Conservation (phyloP, 78 protist species). For the Dictyostelium brefeldianum region DNA sequence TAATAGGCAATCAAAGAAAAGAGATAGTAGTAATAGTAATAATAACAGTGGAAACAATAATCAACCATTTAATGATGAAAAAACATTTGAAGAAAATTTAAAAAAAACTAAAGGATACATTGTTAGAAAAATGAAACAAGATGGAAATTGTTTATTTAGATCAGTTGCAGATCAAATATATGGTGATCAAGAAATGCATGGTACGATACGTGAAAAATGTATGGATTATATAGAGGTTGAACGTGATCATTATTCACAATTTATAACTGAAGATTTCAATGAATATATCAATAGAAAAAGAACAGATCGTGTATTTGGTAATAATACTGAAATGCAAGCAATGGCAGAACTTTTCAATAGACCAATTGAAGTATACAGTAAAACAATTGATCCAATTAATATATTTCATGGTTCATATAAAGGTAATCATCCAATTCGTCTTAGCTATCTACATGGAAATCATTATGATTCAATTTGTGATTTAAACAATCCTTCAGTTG, state of each 20-base stretch:
- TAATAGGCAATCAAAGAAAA: background rate
- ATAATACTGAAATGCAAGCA: constrained; percentile 90
- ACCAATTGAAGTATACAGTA: constrained; percentile 82
- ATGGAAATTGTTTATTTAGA: constrained; percentile 88
- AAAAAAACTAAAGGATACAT: constrained; percentile 63
- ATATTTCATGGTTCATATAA: constrained; percentile 64
- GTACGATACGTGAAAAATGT: constrained; percentile 71
- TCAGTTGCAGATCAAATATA: constrained; percentile 86
- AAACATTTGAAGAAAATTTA: constrained; percentile 66
- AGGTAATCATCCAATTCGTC: constrained; percentile 75
- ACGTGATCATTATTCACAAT: constrained; percentile 88
- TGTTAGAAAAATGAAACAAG: constrained; percentile 78
- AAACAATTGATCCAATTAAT: constrained; percentile 79
- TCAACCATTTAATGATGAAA: constrained; percentile 34
- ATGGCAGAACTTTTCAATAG: constrained; percentile 85
- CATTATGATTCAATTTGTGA: constrained; percentile 85
- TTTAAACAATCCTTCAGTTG: constrained; percentile 78
- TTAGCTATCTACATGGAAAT: constrained; percentile 78
- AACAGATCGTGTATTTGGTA: constrained; percentile 61
- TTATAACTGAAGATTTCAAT: constrained; percentile 84
- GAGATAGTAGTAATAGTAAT: background rate
- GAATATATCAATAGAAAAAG: constrained; percentile 82
- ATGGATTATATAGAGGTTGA: constrained; percentile 81
- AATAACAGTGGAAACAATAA: background rate
- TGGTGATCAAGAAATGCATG: constrained; percentile 90